phyloP scores from a whole-genome alignment of 371 early-diverging fungal genomes.

The Lichtheimia ornata region DNA sequence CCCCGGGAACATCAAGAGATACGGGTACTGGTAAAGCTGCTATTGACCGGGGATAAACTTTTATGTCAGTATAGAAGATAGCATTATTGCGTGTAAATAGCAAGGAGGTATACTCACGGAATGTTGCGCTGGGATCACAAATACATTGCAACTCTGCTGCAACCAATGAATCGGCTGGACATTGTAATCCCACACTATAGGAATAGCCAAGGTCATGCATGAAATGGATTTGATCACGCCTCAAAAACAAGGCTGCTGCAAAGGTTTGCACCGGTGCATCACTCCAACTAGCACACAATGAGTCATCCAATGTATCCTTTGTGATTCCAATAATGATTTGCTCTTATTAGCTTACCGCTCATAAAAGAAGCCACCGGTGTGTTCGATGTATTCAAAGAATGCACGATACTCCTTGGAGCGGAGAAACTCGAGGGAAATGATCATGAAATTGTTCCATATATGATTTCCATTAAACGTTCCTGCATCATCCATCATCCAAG shows the following conservation, averaged over 20 bases:
- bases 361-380: slow-evolving; percentile 88
- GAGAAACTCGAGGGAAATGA: slow-evolving; percentile 32
- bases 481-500: slow-evolving; percentile 31
- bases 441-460: slow-evolving; percentile 64
- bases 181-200: slow-evolving; percentile 13
- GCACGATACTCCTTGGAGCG: slow-evolving; percentile 61
- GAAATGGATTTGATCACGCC: slow-evolving; percentile 16
- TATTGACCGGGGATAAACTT: background rate
- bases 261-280: slow-evolving; percentile 68
- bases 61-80: background rate
- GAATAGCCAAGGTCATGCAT: slow-evolving; percentile 20
- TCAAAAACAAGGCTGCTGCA: slow-evolving; percentile 78
- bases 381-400: slow-evolving; percentile 81
- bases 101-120: slow-evolving; percentile 9
- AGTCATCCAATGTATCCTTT: background rate
- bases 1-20: too few species aligned
- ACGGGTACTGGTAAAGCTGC: background rate
- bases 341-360: slow-evolving; percentile 64
- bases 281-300: slow-evolving; percentile 48
- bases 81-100: background rate
- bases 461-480: slow-evolving; percentile 70
- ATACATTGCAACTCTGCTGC: slow-evolving; percentile 7
- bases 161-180: slow-evolving; percentile 8
- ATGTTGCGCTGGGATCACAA: slow-evolving; percentile 11
- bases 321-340: background rate